Evolutionary conservation across 352 stramenopile genomes (phyloP), one percentile per base, ranked within the genome.

Genomic region (Peronospora belbahrii): DNA sequence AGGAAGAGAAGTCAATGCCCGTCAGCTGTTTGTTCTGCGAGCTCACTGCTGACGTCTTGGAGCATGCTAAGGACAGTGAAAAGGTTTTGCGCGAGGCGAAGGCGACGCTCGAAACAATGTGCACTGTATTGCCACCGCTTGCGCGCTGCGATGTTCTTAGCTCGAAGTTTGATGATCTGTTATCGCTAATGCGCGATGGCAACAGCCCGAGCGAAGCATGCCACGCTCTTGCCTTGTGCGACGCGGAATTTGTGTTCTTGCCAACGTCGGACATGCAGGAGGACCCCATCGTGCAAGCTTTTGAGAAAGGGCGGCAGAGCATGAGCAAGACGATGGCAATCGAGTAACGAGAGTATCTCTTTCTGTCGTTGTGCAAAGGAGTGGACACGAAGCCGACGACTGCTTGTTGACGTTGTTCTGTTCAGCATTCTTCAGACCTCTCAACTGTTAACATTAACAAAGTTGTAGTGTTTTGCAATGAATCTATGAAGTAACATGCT

Each of bases 21-120:
- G 62, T 88, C 38, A 56, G 75, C 27, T 93, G 81, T 41, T 44
- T 93, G 17, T 70, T 90, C 36, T 93, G 81, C 23, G 75, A 93
- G 51, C 84, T 84, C 64, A 87, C 73, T 22, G 81, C 66, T 1
- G 74, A 86, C 28, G 51, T 87, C 2, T 50, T 88, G 42, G 48
- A 66, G 34, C 50, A 53, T 18, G 71, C 79, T 1, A 63, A 64
- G 23, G 64, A 68, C 20, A 59, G 72, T 40, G 54, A 79, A 22
- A 75, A 67, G 25, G 61, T 68, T 32, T 50, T 88, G 23, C 71
- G 62, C 11, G 50, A 88, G 27, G 70, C 70, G 0, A 88, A 88
- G 62, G 18, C 79, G 39, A 77, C 74, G 19, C 57, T 93, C 15
- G 67, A 88, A 52, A 83, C 78, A 1, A 80, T 93, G 62, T 93